Conservation (phyloP, 768 basidiomycete species). For the Mycena rosella region DNA sequence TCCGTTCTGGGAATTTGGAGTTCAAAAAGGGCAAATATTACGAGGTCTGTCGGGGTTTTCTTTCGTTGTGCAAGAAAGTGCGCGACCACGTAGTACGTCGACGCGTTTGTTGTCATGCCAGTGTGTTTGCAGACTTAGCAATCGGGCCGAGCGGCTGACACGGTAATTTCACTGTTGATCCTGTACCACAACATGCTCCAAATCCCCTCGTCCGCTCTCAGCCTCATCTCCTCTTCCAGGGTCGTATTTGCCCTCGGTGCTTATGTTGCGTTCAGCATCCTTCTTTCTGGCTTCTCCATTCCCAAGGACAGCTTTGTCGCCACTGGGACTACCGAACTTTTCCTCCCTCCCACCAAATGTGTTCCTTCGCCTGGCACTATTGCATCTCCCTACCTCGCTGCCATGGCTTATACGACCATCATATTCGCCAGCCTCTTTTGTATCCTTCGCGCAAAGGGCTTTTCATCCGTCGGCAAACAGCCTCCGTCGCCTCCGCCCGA, state of each 20-base stretch:
- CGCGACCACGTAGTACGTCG: no score
- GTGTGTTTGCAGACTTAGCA: background rate
- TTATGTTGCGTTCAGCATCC: no score
- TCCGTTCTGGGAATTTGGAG: no score
- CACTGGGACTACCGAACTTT: background rate
- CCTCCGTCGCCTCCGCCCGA: conserved; percentile 2
- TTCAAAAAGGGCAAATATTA: no score
- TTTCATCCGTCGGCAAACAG: background rate
- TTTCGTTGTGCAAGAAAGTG: no score
- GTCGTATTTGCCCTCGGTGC: background rate
- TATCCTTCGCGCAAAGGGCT: background rate
- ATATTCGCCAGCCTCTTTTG: background rate
- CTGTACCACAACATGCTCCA: conserved; percentile 1
- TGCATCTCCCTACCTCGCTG: background rate
- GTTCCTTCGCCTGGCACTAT: background rate
- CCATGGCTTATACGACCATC: background rate
- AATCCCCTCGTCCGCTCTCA: background rate
- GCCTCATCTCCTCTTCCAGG: background rate
- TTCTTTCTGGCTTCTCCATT: no score
- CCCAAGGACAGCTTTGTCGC: background rate
- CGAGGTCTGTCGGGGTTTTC: no score
- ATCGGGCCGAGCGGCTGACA: background rate
- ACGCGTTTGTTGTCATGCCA: background rate
- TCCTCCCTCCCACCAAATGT: conserved; percentile 1
- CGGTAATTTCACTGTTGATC: background rate